phyloP scores from a whole-genome alignment of 768 basidiomycete species.

The Tulasnella sp. region DNA sequence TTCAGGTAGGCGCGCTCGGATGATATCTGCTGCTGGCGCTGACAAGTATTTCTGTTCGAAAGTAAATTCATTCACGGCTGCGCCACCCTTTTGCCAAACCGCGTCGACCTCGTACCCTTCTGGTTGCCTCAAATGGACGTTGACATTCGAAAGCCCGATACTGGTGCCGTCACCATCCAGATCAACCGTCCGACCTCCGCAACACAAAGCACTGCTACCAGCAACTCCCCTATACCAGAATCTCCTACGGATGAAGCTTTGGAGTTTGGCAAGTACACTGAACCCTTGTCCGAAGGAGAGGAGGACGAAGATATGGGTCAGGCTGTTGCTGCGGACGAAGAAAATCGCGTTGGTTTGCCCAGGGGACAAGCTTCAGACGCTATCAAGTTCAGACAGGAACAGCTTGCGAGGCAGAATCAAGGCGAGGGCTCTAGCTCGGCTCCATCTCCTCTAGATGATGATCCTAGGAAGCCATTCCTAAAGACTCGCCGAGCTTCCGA shows the following conservation, averaged over 20 bases:
- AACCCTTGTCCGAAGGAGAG: constrained; percentile 93
- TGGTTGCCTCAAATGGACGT: constrained; percentile 99
- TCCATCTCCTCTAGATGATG: constrained; percentile 26
- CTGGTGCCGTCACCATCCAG: constrained; percentile 46
- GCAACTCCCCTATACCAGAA: constrained; percentile 38
- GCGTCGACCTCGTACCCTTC: constrained; percentile 94
- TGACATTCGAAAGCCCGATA: constrained; percentile 89
- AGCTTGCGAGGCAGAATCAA: constrained; percentile 41
- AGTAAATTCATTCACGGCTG: constrained; percentile 97
- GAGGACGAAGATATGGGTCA: constrained; percentile 70
- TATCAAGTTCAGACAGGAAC: constrained; percentile 74
- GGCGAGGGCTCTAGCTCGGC: constrained; percentile 26
- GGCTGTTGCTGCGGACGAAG: constrained; percentile 71
- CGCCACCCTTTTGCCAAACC: constrained; percentile 80
- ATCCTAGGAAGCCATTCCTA: constrained; percentile 38
- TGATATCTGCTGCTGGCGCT: not conserved
- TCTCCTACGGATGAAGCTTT: constrained; percentile 37
- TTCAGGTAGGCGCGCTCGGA: constrained; percentile 55
- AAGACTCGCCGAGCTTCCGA: constrained; percentile 23
- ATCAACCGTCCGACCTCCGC: constrained; percentile 62
- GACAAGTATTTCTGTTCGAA: not conserved
- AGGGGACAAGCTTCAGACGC: constrained; percentile 73
- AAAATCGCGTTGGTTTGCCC: constrained; percentile 67
- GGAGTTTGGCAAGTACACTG: constrained; percentile 47
- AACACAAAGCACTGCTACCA: constrained; percentile 27